Evolutionary conservation across 2,329 filamentous ascomycete species (phyloP).

Genomic region (Trichoderma aggressivum): DNA sequence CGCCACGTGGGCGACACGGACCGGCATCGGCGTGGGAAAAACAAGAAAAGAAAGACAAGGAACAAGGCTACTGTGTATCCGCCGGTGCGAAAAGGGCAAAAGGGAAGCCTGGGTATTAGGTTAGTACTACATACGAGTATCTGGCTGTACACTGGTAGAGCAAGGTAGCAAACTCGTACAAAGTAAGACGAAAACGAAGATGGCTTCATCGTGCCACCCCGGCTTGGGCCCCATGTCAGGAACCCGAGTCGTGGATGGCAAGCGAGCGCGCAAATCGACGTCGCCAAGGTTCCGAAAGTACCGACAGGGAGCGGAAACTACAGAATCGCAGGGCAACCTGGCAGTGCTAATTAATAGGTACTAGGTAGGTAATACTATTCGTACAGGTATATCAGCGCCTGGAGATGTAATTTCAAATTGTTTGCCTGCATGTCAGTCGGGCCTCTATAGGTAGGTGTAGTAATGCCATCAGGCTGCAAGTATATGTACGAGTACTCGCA

Average conservation of each 20-base stretch:
- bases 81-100: neutral
- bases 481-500: neutral
- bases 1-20: conserved; percentile 5
- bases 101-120: neutral
- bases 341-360: neutral
- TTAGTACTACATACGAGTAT: neutral
- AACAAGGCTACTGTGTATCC: neutral
- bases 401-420: neutral
- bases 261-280: conserved; percentile 17
- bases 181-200: conserved; percentile 5
- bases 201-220: neutral
- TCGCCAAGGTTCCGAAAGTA: conserved; percentile 15
- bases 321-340: neutral
- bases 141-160: neutral
- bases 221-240: neutral
- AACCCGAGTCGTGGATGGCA: conserved; percentile 14
- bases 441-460: no score
- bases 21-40: neutral
- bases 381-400: neutral
- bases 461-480: neutral
- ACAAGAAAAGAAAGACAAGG: neutral
- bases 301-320: conserved; percentile 5
- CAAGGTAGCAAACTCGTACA: neutral
- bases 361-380: no score
- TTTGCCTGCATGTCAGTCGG: neutral